These are phyloP conservation scores for Tylopilus sp. DNA, from an alignment of 768 basidiomycete genomes.

Conservation along the genomic window DNA sequence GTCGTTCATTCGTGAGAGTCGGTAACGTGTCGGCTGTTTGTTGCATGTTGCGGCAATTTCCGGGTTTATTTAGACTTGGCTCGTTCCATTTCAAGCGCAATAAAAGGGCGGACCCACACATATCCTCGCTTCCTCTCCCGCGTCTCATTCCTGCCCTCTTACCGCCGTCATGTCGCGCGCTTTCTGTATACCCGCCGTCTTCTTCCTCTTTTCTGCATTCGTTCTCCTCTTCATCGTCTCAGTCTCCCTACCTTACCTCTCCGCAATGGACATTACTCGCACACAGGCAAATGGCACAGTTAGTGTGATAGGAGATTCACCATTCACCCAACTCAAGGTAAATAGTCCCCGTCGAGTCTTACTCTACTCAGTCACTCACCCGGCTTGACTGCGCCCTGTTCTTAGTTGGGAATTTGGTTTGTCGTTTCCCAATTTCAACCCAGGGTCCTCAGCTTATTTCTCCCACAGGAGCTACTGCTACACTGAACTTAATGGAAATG, in stretches of 20 bases:
- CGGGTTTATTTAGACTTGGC: slow-evolving; percentile 1
- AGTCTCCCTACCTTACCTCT: slow-evolving; percentile 67
- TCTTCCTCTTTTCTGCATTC: slow-evolving; percentile 58
- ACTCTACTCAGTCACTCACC: background rate
- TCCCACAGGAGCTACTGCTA: slow-evolving; percentile 58
- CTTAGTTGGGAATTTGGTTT: slow-evolving; percentile 74
- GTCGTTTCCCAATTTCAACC: slow-evolving; percentile 5
- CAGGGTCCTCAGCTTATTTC: slow-evolving; percentile 2
- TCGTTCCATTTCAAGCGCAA: slow-evolving; percentile 11
- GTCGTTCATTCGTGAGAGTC: too few species aligned
- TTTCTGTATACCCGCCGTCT: slow-evolving; percentile 60
- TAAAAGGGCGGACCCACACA: slow-evolving; percentile 15
- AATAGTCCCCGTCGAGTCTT: slow-evolving; percentile 26
- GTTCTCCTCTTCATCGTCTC: slow-evolving; percentile 65
- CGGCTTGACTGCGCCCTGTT: slow-evolving; percentile 3
- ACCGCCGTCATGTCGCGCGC: slow-evolving; percentile 37
- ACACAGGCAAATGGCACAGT: slow-evolving; percentile 42
- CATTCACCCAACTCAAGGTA: slow-evolving; percentile 51
- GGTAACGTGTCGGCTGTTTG: too few species aligned
- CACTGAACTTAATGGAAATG: slow-evolving; percentile 38
- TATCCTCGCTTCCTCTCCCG: background rate
- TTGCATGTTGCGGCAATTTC: background rate
- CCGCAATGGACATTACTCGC: slow-evolving; percentile 64
- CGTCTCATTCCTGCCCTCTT: slow-evolving; percentile 3
- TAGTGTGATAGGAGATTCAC: slow-evolving; percentile 18